Base-by-base conservation (phyloP, 768 basidiomycete species). In the Lentinula raphanica region DNA sequence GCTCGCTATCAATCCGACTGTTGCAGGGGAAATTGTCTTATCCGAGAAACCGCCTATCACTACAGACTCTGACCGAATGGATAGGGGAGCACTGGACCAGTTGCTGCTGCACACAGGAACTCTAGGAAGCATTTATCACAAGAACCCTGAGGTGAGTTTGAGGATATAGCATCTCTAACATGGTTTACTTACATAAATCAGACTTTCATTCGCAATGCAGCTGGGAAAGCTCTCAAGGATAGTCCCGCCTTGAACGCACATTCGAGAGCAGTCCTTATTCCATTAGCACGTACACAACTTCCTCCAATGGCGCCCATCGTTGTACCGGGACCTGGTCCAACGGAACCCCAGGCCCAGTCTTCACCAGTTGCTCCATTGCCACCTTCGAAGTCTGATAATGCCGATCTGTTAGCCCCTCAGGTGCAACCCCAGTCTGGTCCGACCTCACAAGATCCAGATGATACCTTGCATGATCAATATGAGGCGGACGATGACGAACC, bases 1-100 rank as follows among this genome's bases (percentile, higher is more conserved):
- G 74, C 81, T 98, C 45, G 95, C 96, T 8, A 88, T 94, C 65
- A 94, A 97, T 68, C 94, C 95, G 1, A 75, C 86, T 7, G 87
- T 88, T 0, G 95, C 97, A 6, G 83, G 87, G 38, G 89, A 93
- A 62, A 89, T 98, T 61, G 95, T 98, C 35, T 79, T 98, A 19
- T 80, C 92, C 15, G 92, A 94, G 64, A 97, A 97, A 66, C 97
- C 97, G 29, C 79, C 94, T 2, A 98, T 99, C 62, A 95, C 94
- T n/a, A 98, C 93, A 2, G 96, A 98, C 69, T 92, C 94, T 3
- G 97, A 99, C 67, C 79, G 93, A 56, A 97, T 99, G 93, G 96
- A 98, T 66, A 85, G 95, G 64, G 93, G 94, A 17, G 90, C 95
- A 49, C 82, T 99, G 40, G 97, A 99, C 72, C 95, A 98, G 66